A percentile compares a stretch with the other conserved stretches of the same genome.
phyloP scores from a whole-genome alignment of 2,329 filamentous ascomycete species.

The Neonectria hederae region DNA sequence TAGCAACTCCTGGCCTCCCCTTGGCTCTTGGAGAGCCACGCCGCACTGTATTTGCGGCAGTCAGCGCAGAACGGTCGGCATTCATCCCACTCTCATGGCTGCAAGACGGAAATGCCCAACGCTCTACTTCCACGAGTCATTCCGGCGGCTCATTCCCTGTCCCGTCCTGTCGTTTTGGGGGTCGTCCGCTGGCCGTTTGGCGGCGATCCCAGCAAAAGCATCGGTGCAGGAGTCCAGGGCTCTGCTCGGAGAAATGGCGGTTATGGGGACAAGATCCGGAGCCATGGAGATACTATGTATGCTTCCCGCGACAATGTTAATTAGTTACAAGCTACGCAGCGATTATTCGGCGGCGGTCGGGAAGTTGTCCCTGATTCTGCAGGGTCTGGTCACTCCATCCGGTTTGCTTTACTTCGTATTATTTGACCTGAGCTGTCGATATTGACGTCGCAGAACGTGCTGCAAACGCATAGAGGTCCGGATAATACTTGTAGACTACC shows the following conservation, averaged over 20 bases:
- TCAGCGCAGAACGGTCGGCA: conserved; percentile 4
- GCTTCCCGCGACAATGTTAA: not conserved
- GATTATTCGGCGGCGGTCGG: not conserved
- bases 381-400: conserved; percentile 11
- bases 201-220: conserved; percentile 3
- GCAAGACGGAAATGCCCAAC: conserved; percentile 13
- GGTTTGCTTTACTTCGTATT: conserved; percentile 14
- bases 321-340: not conserved
- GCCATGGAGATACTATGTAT: conserved; percentile 11
- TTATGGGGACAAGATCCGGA: conserved; percentile 20
- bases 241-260: conserved; percentile 19
- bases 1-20: not conserved
- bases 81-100: conserved; percentile 1
- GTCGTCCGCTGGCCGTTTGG: conserved; percentile 6
- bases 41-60: conserved; percentile 15
- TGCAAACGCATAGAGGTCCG: not conserved
- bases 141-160: conserved; percentile 3
- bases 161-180: not conserved
- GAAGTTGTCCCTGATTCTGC: conserved; percentile 1
- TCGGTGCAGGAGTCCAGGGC: conserved; percentile 3
- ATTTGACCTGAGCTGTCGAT: conserved; percentile 9
- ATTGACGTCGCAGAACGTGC: not conserved
- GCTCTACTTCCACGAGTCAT: conserved; percentile 16
- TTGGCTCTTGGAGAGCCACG: not conserved
- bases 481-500: too few species aligned